Evolutionary conservation across 768 basidiomycete genomes (phyloP), one percentile per base, ranked within the genome.

Genomic region (Leccinum incarnatum): DNA sequence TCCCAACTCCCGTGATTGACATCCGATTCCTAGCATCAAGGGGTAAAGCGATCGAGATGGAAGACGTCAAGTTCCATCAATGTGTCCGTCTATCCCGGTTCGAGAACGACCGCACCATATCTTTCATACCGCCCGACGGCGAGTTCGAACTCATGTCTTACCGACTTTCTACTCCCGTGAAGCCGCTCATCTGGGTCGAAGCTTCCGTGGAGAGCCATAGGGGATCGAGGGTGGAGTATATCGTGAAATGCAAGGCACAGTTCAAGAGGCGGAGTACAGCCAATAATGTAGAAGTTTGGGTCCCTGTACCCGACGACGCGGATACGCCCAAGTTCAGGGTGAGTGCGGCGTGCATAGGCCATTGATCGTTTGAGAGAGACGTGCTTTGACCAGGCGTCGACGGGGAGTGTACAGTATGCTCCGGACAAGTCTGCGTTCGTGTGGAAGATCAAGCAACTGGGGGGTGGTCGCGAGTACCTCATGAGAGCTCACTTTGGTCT

Each of bases 61-160:
- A 99, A 73, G 97, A 98, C 68, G 93, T 98, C 78, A 98, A 98
- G 73, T 99, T 99, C 78, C 97, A 99, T 70, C 97, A 99, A 81
- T 99, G 97, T 68, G 97, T 98, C 11, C 93, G 97, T 10, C 82
- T 99, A 23, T 90, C 95, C 10, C 86, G 96, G 7, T 99, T 99
- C 70, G 97, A 99, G 70, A 98, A 97, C 74, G 96, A 99, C 76
- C 89, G 97, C 60, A 98, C 96, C 1, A 99, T 98, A 69, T 95
- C 93, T 36, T 99, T 99, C 78, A 99, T 98, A 67, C 97, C 97
- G 0, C 96, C 97, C 4, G 96, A 98, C 71, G 97, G 97, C 68
- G 96, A 98, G 72, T 98, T 99, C 68, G 97, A 98, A 70, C 84
- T 98, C 58, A 98, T 98, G 95, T 91, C 90, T 4, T 98, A 98